Evolutionary conservation across 768 basidiomycete genomes (phyloP), one percentile per base, ranked within the genome.

Genomic region (Mycena pura): DNA sequence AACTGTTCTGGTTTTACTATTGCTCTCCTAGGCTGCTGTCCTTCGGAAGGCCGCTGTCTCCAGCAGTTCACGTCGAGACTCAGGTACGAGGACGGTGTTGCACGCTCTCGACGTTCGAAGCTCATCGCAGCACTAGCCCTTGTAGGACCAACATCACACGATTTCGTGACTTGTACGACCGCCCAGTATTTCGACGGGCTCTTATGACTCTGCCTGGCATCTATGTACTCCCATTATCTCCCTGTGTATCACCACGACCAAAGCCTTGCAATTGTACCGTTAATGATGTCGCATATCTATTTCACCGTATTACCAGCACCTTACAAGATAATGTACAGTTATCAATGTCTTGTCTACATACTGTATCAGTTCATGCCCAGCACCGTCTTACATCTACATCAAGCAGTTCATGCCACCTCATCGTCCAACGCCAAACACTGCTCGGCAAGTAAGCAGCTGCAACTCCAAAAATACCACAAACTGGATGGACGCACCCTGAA

Each of bases 401-500:
- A 43, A 64, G 50, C 39, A 44, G 27, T 34, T 51, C 48, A 66
- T 53, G 32, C 49, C 53, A 60, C 39, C 41, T 65, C 72, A 48
- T 81, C 79, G 43, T 81, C 78, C 3, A 83, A 68, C 6, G 81
- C 74, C 53, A 82, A 69, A 68, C 81, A 83, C 82, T 82, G 39
- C 9, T 34, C 27, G 53, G 45, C 43, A 14, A 53, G 34, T 57
- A 49, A 46, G 36, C 25, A 36, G 28, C 49, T 11, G n/a, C 28
- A 39, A 9, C 25, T 8, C 11, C 11, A 6, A 36, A n/a, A 46
- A 8, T 2, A 34, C n/a, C n/a, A n/a, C n/a, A 54, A n/a, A 52
- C 40, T n/a, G 27, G 11, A 39, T 17, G 52, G 17, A 80, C 90
- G 71, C 67, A 96, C 95, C 75, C 90, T 83, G 71, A 95, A 96